Evolutionary conservation across 495 filamentous ascomycete genomes (phyloP).

Genomic region (Aspergillus bertholletiae): DNA sequence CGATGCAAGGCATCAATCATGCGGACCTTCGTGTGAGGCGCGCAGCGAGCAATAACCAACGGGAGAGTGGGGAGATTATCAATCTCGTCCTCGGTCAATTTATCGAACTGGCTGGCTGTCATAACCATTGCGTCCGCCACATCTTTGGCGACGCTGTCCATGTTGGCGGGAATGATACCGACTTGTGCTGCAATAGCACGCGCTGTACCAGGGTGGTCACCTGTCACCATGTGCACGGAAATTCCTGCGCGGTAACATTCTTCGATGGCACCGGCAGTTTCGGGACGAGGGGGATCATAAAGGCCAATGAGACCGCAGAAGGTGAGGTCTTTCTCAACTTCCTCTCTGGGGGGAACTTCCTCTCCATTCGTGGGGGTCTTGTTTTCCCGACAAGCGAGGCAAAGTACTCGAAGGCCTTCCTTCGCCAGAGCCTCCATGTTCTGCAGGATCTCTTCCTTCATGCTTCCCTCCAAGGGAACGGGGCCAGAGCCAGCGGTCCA

Average conservation of each 20-base stretch:
- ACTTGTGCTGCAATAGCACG: slow-evolving; percentile 62
- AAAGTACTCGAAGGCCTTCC: slow-evolving; percentile 63
- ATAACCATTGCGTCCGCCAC: slow-evolving; percentile 64
- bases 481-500: slow-evolving; percentile 35
- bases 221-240: slow-evolving; percentile 72
- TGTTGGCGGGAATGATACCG: slow-evolving; percentile 60
- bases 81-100: slow-evolving; percentile 59
- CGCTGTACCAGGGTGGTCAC: slow-evolving; percentile 65
- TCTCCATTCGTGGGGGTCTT: slow-evolving; percentile 25
- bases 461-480: slow-evolving; percentile 37
- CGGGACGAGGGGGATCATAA: slow-evolving; percentile 67
- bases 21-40: slow-evolving; percentile 69
- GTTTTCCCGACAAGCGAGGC: slow-evolving; percentile 51
- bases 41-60: slow-evolving; percentile 67
- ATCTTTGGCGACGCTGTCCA: slow-evolving; percentile 46
- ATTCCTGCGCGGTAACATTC: slow-evolving; percentile 66
- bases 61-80: slow-evolving; percentile 63
- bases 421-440: slow-evolving; percentile 64
- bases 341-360: slow-evolving; percentile 46
- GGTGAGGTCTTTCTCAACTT: slow-evolving; percentile 55
- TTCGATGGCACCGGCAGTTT: slow-evolving; percentile 49
- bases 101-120: slow-evolving; percentile 67
- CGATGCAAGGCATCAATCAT: slow-evolving; percentile 76
- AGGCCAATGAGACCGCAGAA: slow-evolving; percentile 69
- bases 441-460: slow-evolving; percentile 48